Percentiles rank a stretch among this genome's conserved stretches.
These are phyloP conservation scores for Lachnellula willkommii DNA, from an alignment of 2,329 filamentous ascomycete species.

Conservation along the genomic window DNA sequence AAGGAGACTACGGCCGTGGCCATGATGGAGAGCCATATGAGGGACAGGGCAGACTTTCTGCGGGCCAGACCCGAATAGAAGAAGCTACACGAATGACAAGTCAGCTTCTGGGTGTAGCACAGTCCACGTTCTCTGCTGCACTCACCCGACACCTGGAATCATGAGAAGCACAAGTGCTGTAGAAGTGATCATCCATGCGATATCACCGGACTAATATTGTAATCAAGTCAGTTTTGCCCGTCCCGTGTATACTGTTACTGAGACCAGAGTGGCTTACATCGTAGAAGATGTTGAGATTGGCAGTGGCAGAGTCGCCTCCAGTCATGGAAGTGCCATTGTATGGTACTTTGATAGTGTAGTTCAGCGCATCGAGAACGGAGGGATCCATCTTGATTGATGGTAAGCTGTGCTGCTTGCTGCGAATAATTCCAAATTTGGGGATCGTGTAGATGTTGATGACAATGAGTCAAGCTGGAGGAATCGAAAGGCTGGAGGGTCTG, in stretches of 20 bases:
- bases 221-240: constrained; percentile 29
- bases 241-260: neutral
- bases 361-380: constrained; percentile 39
- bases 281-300: constrained; percentile 81
- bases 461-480: no score
- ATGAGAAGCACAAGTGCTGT: constrained; percentile 83
- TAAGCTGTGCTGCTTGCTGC: constrained; percentile 4
- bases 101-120: constrained; percentile 18
- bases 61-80: constrained; percentile 90
- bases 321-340: constrained; percentile 52
- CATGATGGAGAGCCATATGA: constrained; percentile 91
- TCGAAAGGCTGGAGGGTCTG: no score
- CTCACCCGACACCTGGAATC: constrained; percentile 80
- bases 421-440: no score
- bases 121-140: constrained; percentile 19
- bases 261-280: constrained; percentile 44
- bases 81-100: constrained; percentile 43
- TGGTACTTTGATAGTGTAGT: constrained; percentile 38
- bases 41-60: constrained; percentile 79
- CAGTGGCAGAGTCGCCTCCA: constrained; percentile 54
- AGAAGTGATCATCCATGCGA: constrained; percentile 76
- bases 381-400: constrained; percentile 26
- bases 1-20: constrained; percentile 76
- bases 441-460: no score
- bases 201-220: constrained; percentile 72